phyloP scores from a whole-genome alignment of 2,329 filamentous ascomycete species.

The Trichothecium roseum region DNA sequence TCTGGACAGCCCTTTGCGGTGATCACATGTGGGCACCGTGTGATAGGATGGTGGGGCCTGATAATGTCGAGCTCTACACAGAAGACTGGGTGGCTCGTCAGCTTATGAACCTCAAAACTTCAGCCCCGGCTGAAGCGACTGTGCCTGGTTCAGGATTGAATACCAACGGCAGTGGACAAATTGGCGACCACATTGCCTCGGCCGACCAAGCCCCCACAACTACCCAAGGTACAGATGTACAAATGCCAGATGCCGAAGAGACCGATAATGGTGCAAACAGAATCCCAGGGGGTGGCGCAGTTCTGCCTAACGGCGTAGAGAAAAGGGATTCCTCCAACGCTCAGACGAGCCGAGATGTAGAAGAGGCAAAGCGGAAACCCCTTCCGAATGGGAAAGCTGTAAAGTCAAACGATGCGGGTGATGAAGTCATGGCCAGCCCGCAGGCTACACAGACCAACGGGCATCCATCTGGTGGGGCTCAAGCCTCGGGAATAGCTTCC shows the following conservation, averaged over 20 bases:
- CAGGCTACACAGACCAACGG: no score
- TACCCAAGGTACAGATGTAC: constrained; percentile 9
- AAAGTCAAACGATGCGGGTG: neutral
- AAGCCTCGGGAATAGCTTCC: neutral
- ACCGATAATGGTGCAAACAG: constrained; percentile 1
- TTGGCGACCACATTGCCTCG: constrained; percentile 8
- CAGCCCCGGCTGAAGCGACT: neutral
- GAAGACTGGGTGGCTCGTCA: constrained; percentile 32
- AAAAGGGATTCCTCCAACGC: neutral
- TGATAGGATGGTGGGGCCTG: constrained; percentile 42
- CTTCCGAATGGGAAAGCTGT: constrained; percentile 1
- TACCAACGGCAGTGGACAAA: constrained; percentile 4
- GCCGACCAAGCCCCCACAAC: neutral
- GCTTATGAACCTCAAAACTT: constrained; percentile 17
- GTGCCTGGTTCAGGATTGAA: constrained; percentile 1
- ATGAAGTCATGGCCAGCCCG: no score
- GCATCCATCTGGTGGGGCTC: neutral
- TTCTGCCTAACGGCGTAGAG: neutral
- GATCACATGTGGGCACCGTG: constrained; percentile 62
- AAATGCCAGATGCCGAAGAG: constrained; percentile 10
- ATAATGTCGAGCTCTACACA: constrained; percentile 45
- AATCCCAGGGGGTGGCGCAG: neutral
- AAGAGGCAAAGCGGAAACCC: constrained; percentile 1
- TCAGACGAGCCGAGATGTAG: constrained; percentile 2
- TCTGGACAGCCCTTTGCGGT: constrained; percentile 63